A percentile compares a stretch with the other conserved stretches of the same genome.
phyloP scores from a whole-genome alignment of 2,329 filamentous ascomycete species.

The Ceratocystis huliohia region DNA sequence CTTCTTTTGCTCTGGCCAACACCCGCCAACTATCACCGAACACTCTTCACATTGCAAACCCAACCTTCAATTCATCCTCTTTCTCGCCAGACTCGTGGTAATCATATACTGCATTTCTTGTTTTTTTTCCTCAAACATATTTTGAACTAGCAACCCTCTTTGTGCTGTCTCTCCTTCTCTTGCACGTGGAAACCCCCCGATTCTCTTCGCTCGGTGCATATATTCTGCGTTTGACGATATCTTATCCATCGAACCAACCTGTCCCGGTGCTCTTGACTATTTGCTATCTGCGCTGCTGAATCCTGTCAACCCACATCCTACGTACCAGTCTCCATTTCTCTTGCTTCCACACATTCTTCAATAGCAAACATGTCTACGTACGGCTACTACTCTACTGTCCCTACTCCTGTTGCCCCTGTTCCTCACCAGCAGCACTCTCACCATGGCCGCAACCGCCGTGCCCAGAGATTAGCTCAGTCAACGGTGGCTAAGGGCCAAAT shows the following conservation, averaged over 20 bases:
- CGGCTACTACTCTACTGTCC: conserved; percentile 49
- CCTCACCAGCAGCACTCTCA: conserved; percentile 58
- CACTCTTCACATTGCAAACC: too few species aligned
- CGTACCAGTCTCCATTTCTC: neutral
- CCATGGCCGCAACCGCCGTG: conserved; percentile 74
- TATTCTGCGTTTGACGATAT: neutral
- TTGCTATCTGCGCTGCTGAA: conserved; percentile 9
- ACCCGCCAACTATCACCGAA: conserved; percentile 11
- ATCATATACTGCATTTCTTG: neutral
- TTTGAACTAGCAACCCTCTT: neutral
- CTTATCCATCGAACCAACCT: neutral
- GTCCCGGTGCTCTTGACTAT: neutral
- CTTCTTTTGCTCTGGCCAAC: conserved; percentile 8
- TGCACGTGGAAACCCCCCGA: neutral
- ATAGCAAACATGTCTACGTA: conserved; percentile 46
- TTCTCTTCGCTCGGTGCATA: conserved; percentile 7
- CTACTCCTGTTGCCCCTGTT: conserved; percentile 32
- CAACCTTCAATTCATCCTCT: neutral
- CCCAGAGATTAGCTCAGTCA: conserved; percentile 53
- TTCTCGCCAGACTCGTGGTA: neutral
- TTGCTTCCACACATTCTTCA: conserved; percentile 20
- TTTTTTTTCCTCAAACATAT: conserved; percentile 1
- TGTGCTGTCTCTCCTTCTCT: conserved; percentile 5
- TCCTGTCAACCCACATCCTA: conserved; percentile 6
- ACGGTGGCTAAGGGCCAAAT: conserved; percentile 67